phyloP scores from a whole-genome alignment of 2,329 filamentous ascomycete genomes.

The Ophidiomyces ophidiicola region DNA sequence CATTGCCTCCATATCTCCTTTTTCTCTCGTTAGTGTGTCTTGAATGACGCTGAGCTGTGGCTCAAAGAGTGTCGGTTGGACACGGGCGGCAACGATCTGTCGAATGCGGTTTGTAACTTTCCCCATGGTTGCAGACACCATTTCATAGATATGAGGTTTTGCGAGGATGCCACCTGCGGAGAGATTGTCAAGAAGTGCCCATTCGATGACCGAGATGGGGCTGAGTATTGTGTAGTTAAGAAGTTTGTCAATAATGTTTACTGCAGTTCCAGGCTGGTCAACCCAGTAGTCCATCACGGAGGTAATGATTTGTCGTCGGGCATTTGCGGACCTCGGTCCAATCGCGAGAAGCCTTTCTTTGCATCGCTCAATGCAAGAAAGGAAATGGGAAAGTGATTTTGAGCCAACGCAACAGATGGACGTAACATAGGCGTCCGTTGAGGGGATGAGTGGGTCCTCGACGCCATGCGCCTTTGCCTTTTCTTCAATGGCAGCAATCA shows the following conservation, averaged over 20 bases:
- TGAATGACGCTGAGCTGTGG: slow-evolving; percentile 49
- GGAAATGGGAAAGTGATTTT: slow-evolving; percentile 89
- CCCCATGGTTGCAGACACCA: slow-evolving; percentile 73
- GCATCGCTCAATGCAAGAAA: slow-evolving; percentile 89
- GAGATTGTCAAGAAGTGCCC: slow-evolving; percentile 62
- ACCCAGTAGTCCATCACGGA: slow-evolving; percentile 89
- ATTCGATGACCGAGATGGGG: slow-evolving; percentile 73
- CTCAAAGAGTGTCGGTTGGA: slow-evolving; percentile 44
- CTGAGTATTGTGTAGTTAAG: slow-evolving; percentile 94
- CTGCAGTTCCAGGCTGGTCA: slow-evolving; percentile 78
- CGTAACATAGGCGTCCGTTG: slow-evolving; percentile 87
- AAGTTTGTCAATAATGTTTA: slow-evolving; percentile 90
- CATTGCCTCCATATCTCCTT: slow-evolving; percentile 61
- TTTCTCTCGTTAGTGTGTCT: slow-evolving; percentile 56
- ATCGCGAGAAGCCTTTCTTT: slow-evolving; percentile 77
- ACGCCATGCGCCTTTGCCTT: slow-evolving; percentile 58
- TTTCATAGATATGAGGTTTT: slow-evolving; percentile 70
- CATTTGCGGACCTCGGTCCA: slow-evolving; percentile 59
- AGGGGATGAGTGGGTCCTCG: slow-evolving; percentile 64
- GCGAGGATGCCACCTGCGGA: slow-evolving; percentile 56
- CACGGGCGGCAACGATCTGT: slow-evolving; percentile 57
- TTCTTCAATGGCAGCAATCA: slow-evolving; percentile 71
- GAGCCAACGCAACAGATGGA: slow-evolving; percentile 86
- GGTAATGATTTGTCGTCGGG: slow-evolving; percentile 75
- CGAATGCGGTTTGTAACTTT: slow-evolving; percentile 82